These are phyloP conservation scores for Tolypocladium sp. DNA, from an alignment of 2,329 filamentous ascomycete species.

Conservation along the genomic window DNA sequence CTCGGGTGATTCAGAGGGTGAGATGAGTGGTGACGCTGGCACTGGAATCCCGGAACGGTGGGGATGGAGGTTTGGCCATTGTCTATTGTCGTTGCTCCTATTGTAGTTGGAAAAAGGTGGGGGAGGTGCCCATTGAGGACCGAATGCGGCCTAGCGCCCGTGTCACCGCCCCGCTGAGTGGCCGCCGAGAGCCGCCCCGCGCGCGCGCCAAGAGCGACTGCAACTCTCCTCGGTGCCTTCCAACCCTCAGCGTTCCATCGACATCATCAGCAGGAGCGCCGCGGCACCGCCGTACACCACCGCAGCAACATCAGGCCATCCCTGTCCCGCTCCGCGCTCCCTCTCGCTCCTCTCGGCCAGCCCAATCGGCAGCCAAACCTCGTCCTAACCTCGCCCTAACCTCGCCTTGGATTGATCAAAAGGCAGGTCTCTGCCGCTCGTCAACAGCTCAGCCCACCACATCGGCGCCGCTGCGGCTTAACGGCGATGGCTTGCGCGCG, in stretches of 20 bases:
- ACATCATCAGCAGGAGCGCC: background rate
- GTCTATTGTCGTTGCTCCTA: conserved; percentile 16
- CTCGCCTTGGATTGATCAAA: background rate
- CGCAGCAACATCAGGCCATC: background rate
- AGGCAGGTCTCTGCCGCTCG: background rate
- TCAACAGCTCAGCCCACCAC: background rate
- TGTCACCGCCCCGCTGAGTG: conserved; percentile 7
- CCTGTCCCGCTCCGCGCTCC: background rate
- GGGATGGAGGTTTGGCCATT: conserved; percentile 12
- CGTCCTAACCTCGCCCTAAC: too few relatives aligned
- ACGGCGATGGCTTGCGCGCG: background rate
- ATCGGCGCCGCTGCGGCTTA: background rate
- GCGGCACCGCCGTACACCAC: background rate
- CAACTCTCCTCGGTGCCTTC: background rate
- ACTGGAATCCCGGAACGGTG: background rate
- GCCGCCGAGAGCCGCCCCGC: background rate
- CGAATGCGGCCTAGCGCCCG: conserved; percentile 19
- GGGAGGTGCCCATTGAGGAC: conserved; percentile 14
- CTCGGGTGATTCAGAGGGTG: background rate
- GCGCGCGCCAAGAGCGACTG: background rate
- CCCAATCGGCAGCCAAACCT: too few relatives aligned
- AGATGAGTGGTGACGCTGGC: background rate
- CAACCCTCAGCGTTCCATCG: background rate
- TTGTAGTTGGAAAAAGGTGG: conserved; percentile 19
- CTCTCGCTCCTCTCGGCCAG: too few relatives aligned